These are phyloP conservation scores for Colletotrichum sp. DNA, from an alignment of 2,329 filamentous ascomycete species.

Conservation along the genomic window DNA sequence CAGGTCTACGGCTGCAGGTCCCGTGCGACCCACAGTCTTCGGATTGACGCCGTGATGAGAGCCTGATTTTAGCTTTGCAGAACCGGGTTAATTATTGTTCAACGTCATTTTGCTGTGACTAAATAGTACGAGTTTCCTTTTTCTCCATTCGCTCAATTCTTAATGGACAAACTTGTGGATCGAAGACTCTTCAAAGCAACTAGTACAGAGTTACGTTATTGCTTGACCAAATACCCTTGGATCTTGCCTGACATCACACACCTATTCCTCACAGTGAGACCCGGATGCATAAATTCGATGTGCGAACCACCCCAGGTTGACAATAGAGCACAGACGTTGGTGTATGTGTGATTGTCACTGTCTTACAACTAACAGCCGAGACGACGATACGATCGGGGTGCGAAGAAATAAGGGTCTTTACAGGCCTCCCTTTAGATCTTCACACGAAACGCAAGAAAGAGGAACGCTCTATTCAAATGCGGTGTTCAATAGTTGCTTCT, in stretches of 20 bases:
- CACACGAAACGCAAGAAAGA: accelerated
- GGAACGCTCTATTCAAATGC: accelerated
- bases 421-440: not conserved
- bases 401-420: accelerated
- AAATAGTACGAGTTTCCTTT: too few species aligned
- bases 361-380: not conserved
- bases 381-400: not conserved
- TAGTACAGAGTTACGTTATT: too few species aligned
- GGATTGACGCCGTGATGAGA: not conserved
- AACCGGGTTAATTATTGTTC: too few species aligned
- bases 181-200: too few species aligned
- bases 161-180: too few species aligned
- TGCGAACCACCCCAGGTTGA: accelerated
- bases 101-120: too few species aligned
- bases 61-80: not conserved
- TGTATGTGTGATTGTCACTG: accelerated
- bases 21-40: not conserved
- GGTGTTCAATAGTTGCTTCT: not conserved
- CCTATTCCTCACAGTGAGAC: accelerated
- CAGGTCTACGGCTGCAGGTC: not conserved
- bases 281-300: accelerated
- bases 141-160: too few species aligned
- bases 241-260: not conserved
- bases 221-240: too few species aligned
- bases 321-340: accelerated